Evolutionary conservation across 169 alveolate genomes (phyloP).

Genomic region (Eimeria sp.): DNA sequence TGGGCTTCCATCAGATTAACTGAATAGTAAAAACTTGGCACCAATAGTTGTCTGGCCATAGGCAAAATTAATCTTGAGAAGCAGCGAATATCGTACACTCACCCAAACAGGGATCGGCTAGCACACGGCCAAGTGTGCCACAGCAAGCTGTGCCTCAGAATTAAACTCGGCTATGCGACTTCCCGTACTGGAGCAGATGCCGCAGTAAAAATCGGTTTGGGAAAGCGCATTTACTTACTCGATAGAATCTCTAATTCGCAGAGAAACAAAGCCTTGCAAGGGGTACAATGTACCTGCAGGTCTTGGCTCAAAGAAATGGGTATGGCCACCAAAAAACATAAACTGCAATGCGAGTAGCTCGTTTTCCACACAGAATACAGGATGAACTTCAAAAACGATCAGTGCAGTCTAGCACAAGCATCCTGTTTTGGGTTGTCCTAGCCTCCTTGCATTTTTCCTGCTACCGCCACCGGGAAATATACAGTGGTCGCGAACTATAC

Average conservation of each 20-base stretch:
- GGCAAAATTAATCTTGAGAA: not conserved
- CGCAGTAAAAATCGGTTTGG: not conserved
- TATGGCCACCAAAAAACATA: not conserved
- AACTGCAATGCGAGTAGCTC: not conserved
- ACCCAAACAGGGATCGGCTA: not conserved
- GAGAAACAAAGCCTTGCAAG: not conserved
- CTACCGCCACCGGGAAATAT: not conserved
- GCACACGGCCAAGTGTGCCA: not conserved
- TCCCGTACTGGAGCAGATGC: not conserved
- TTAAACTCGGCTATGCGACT: not conserved
- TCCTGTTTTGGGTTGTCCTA: not conserved
- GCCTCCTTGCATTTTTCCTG: not conserved
- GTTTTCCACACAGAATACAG: not conserved
- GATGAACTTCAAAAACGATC: not conserved
- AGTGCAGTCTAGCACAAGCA: not conserved
- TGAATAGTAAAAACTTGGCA: not conserved
- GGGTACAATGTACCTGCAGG: not conserved
- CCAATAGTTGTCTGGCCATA: not conserved
- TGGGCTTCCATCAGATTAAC: not conserved
- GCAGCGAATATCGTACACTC: not conserved
- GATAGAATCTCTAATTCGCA: not conserved
- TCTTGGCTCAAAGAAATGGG: not conserved
- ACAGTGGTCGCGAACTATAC: not conserved
- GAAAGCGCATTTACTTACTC: not conserved
- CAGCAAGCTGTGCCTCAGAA: not conserved